Conservation (phyloP, 2,329 filamentous ascomycete genomes). For the Alternaria dauci region DNA sequence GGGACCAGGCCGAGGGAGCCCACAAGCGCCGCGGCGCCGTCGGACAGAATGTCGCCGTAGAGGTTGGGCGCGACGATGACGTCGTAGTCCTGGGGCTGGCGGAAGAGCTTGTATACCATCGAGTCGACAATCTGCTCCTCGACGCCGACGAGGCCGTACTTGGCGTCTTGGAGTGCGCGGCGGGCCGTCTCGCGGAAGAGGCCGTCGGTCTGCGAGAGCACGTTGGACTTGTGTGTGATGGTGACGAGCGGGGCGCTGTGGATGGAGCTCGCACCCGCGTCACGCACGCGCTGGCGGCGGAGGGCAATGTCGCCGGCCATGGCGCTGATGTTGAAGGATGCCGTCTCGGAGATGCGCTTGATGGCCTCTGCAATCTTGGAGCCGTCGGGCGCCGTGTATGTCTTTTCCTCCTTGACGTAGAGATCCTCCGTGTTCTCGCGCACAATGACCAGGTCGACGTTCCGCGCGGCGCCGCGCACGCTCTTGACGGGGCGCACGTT, state of each 20-base stretch:
- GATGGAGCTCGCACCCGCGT: slow-evolving; percentile 64
- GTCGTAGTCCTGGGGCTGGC: slow-evolving; percentile 92
- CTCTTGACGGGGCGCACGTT: slow-evolving; percentile 97
- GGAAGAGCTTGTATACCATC: slow-evolving; percentile 99
- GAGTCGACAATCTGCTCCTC: slow-evolving; percentile 99
- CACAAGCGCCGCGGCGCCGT: slow-evolving; percentile 92
- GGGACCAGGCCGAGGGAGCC: slow-evolving; percentile 92
- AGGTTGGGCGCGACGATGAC: slow-evolving; percentile 98
- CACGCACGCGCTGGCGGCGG: slow-evolving; percentile 81
- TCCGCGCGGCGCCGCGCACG: slow-evolving; percentile 67
- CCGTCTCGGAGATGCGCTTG: slow-evolving; percentile 92
- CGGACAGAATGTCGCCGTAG: slow-evolving; percentile 95
- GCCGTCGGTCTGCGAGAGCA: slow-evolving; percentile 94
- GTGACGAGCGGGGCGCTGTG: slow-evolving; percentile 81
- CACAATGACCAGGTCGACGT: slow-evolving; percentile 96
- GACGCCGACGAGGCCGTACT: slow-evolving; percentile 71
- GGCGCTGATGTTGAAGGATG: slow-evolving; percentile 83
- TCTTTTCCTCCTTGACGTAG: slow-evolving; percentile 96
- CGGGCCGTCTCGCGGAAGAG: slow-evolving; percentile 87
- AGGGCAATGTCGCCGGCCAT: slow-evolving; percentile 96
- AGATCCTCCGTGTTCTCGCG: slow-evolving; percentile 99
- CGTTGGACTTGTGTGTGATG: slow-evolving; percentile 98
- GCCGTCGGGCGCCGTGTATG: slow-evolving; percentile 74
- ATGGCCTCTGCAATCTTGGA: slow-evolving; percentile 93
- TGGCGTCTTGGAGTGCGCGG: slow-evolving; percentile 71